Base-by-base conservation (phyloP, 83 land plant genomes). In the Picea abies region DNA sequence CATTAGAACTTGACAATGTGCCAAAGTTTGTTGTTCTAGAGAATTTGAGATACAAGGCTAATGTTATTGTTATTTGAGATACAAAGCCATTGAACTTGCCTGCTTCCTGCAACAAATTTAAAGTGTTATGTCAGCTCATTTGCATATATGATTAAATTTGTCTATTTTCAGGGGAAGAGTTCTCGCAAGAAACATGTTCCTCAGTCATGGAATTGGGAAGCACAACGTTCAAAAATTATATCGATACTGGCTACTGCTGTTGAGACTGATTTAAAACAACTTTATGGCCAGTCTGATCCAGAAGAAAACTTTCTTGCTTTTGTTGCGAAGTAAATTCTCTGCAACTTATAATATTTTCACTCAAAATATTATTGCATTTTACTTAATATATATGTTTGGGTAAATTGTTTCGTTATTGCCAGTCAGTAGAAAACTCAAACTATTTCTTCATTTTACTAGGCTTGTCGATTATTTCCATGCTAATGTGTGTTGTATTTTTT, bases 221-320 rank as follows among this genome's bases (percentile, higher is more conserved):
- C 73, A 3, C 96, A 92, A 65, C 86, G 99, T 76, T 75, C 88
- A 10, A 85, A 94, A 39, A 89, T 96, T 32, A 79, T 96, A 11
- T 86, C 85, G 58, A 80, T 94, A 44, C 90, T 98, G 76, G 96
- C 96, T 8, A 90, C 89, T 37, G 96, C 99, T 82, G 82, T 98
- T 68, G 96, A 96, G 77, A 92, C 91, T 69, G 92, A 98, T 82
- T 90, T 96, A 10, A 82, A 87, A 20, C 93, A 89, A 84, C 91
- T 98, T 49, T 98, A 93, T 87, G 97, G 98, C 0, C 89, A 91
- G 73, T 81, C 93, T 65, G 92, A 91, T 63, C 93, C 86, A 12
- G 99, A 98, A 79, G 98, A 94, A 72, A 91, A 87, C 81, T 91
- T 93, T 77, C 81, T 98, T 63, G 89, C 94, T 20, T 98, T 93